Percentiles rank a stretch among this genome's conserved stretches.
These are phyloP conservation scores for Biscogniauxia marginata DNA, from an alignment of 2,329 filamentous ascomycete genomes.

Conservation along the genomic window DNA sequence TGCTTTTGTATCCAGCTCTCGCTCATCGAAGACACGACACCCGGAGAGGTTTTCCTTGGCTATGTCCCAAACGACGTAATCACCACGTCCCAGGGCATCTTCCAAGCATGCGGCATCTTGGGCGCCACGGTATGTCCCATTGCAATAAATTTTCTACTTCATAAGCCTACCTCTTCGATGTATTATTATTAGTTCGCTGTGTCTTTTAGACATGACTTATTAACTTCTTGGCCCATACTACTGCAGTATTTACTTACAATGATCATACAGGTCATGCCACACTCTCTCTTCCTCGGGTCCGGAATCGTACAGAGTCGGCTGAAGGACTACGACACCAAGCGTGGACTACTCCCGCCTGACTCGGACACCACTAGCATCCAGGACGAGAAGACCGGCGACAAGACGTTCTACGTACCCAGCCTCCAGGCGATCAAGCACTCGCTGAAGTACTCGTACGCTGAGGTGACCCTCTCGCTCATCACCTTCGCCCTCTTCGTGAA, in stretches of 20 bases:
- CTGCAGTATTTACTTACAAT: neutral
- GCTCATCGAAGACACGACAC: slow-evolving; percentile 53
- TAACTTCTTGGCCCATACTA: neutral
- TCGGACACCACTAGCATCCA: slow-evolving; percentile 24
- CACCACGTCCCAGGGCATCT: slow-evolving; percentile 57
- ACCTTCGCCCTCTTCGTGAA: slow-evolving; percentile 86
- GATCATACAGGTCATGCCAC: slow-evolving; percentile 37
- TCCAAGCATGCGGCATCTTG: slow-evolving; percentile 73
- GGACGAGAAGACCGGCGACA: slow-evolving; percentile 34
- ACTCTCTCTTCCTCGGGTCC: slow-evolving; percentile 61
- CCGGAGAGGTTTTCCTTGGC: slow-evolving; percentile 61
- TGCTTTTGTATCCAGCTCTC: slow-evolving; percentile 71
- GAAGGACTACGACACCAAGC: slow-evolving; percentile 58
- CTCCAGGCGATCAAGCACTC: slow-evolving; percentile 70
- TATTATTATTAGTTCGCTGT: neutral
- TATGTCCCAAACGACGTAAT: slow-evolving; percentile 62
- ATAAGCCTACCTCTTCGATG: neutral
- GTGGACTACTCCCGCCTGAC: slow-evolving; percentile 48
- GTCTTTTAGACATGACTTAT: neutral
- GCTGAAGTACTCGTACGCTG: slow-evolving; percentile 70
- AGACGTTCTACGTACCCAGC: slow-evolving; percentile 67
- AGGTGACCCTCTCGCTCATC: slow-evolving; percentile 71
- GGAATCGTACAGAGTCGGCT: slow-evolving; percentile 68
- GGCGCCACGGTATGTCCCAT: slow-evolving; percentile 59
- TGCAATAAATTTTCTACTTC: neutral